Percentiles rank a stretch among this genome's conserved stretches.
These are phyloP conservation scores for Comarum palustre DNA, from an alignment of 306 rosid genomes.

Conservation along the genomic window DNA sequence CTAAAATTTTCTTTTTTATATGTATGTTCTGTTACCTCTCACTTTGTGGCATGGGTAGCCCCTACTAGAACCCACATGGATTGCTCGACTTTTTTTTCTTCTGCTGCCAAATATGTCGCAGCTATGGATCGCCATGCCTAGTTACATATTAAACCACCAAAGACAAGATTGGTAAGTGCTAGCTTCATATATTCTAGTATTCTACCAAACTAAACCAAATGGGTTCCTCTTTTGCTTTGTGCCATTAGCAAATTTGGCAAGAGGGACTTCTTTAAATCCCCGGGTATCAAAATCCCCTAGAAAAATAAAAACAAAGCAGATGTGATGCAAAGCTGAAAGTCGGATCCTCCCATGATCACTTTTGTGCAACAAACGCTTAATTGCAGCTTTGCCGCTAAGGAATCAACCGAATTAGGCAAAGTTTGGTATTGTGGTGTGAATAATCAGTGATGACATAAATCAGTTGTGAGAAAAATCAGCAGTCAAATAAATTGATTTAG, in stretches of 20 bases:
- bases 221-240: slow-evolving; percentile 9
- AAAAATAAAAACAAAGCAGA: not conserved
- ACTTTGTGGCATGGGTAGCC: not conserved
- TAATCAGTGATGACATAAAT: too few species aligned
- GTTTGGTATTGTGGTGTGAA: too few species aligned
- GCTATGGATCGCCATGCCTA: slow-evolving; percentile 12
- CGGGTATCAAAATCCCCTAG: not conserved
- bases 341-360: not conserved
- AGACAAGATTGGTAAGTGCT: not conserved
- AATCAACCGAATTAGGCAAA: not conserved
- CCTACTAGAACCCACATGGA: slow-evolving; percentile 6
- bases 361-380: slow-evolving; percentile 6
- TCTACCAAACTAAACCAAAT: not conserved
- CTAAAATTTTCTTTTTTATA: not conserved
- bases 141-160: not conserved
- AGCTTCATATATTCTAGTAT: too few species aligned
- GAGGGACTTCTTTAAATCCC: slow-evolving; percentile 2
- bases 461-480: too few species aligned
- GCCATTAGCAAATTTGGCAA: not conserved
- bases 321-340: slow-evolving; percentile 4
- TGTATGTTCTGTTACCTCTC: too few species aligned
- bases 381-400: slow-evolving; percentile 35
- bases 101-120: slow-evolving; percentile 1
- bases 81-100: not conserved
- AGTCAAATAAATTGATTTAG: too few species aligned